These are phyloP conservation scores for Zymoseptoria tritici DNA, from an alignment of 2,329 filamentous ascomycete genomes.

Conservation along the genomic window DNA sequence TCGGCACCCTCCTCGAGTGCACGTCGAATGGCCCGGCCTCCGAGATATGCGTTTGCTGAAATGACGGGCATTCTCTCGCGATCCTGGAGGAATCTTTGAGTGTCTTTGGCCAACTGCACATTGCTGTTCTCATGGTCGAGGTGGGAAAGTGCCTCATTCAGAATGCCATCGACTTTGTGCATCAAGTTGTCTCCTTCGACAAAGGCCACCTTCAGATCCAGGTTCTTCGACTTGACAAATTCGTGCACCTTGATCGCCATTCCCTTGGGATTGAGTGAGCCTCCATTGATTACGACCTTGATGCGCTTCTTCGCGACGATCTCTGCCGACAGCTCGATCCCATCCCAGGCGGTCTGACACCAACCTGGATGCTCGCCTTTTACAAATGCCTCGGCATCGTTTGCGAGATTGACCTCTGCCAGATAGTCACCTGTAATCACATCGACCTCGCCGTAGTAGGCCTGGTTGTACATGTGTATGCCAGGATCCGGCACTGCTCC, in stretches of 20 bases:
- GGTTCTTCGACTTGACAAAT: constrained; percentile 25
- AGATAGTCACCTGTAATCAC: constrained; percentile 49
- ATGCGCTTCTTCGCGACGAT: constrained; percentile 42
- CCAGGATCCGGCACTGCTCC: constrained; percentile 24
- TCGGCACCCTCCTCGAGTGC: constrained; percentile 35
- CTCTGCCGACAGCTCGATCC: constrained; percentile 40
- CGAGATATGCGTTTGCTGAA: constrained; percentile 34
- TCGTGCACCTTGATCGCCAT: constrained; percentile 41
- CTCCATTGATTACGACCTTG: constrained; percentile 51
- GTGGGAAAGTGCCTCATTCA: constrained; percentile 15
- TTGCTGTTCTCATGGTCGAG: constrained; percentile 18
- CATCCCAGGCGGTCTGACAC: constrained; percentile 42
- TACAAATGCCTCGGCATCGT: constrained; percentile 20
- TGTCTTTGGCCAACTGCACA: constrained; percentile 17
- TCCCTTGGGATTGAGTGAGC: constrained; percentile 47
- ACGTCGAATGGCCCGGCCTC: constrained; percentile 35
- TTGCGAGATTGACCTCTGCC: constrained; percentile 28
- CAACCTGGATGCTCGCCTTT: constrained; percentile 19
- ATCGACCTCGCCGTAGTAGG: constrained; percentile 32
- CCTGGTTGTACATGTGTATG: constrained; percentile 23
- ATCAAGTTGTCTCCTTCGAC: constrained; percentile 36
- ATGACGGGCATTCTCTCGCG: constrained; percentile 16
- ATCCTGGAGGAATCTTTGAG: constrained; percentile 15
- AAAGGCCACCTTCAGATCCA: constrained; percentile 40
- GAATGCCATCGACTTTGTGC: constrained; percentile 13